Conservation (phyloP, 164 flowering plant species). For the Kingdonia uniflora region DNA sequence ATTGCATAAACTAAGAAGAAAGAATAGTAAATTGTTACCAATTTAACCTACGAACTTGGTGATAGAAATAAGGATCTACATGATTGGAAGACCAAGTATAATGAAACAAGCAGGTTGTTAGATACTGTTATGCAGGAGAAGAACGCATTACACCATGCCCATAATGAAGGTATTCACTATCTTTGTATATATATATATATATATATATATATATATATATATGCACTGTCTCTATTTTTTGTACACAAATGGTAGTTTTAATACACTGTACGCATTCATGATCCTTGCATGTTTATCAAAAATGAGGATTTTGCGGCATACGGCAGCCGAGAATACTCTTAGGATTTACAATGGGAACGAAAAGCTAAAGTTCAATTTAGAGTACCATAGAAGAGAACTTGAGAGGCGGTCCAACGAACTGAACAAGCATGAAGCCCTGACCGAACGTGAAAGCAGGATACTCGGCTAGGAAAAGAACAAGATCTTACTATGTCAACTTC, state of each 20-base stretch:
- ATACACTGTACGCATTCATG: too few relatives aligned
- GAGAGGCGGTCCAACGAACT: conserved; percentile 24
- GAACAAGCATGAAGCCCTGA: conserved; percentile 36
- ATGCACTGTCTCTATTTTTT: too few relatives aligned
- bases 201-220: too few relatives aligned
- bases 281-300: conserved; percentile 20
- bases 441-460: conserved; percentile 51
- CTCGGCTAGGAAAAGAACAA: conserved; percentile 35
- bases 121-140: conserved; percentile 38
- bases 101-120: conserved; percentile 32
- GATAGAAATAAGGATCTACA: conserved; percentile 40
- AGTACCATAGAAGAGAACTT: conserved; percentile 34
- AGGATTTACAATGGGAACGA: conserved; percentile 43
- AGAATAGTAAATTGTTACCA: conserved; percentile 48
- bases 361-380: conserved; percentile 23
- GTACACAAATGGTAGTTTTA: too few relatives aligned
- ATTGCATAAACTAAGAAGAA: conserved; percentile 57
- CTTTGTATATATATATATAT: too few relatives aligned
- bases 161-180: conserved; percentile 50
- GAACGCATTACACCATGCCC: conserved; percentile 51
- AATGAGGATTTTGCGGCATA: conserved; percentile 32
- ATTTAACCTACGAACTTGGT: conserved; percentile 58
- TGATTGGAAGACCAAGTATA: conserved; percentile 43
- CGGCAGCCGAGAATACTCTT: conserved; percentile 27
- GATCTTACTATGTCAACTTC: conserved; percentile 23